A percentile compares a stretch with the other conserved stretches of the same genome.
Conservation (phyloP, 768 basidiomycete species). For the Tulasnella sp. region DNA sequence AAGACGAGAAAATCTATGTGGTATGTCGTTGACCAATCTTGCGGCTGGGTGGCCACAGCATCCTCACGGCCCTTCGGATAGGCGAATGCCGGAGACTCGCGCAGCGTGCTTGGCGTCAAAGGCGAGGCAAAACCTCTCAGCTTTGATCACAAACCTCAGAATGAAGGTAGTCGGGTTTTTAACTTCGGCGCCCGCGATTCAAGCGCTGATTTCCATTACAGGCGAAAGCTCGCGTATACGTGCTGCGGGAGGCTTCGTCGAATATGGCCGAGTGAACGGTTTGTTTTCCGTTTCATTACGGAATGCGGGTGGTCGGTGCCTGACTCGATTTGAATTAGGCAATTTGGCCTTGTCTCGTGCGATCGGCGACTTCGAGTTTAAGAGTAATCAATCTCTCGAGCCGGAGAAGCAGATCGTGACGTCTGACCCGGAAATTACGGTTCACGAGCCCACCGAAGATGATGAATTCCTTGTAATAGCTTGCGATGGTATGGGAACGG, state of each 20-base stretch:
- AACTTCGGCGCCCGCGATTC: slow-evolving; percentile 5
- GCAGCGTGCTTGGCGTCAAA: slow-evolving; percentile 79
- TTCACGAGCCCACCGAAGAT: slow-evolving; percentile 75
- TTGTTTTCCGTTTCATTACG: slow-evolving; percentile 33
- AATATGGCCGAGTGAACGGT: slow-evolving; percentile 97
- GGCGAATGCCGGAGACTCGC: slow-evolving; percentile 98
- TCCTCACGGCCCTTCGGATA: slow-evolving; percentile 38
- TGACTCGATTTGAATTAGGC: slow-evolving; percentile 47
- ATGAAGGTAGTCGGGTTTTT: slow-evolving; percentile 56
- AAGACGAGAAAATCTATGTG: slow-evolving; percentile 72
- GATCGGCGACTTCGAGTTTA: slow-evolving; percentile 97
- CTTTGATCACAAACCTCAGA: slow-evolving; percentile 93
- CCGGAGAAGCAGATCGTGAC: slow-evolving; percentile 95
- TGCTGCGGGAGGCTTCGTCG: slow-evolving; percentile 91
- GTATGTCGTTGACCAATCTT: slow-evolving; percentile 46
- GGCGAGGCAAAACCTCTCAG: slow-evolving; percentile 87
- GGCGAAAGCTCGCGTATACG: slow-evolving; percentile 83
- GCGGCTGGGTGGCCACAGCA: background rate
- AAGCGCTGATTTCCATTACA: slow-evolving; percentile 37
- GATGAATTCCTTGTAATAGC: slow-evolving; percentile 97
- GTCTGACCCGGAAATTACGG: slow-evolving; percentile 83
- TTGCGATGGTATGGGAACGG: slow-evolving; percentile 75
- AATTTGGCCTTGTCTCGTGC: slow-evolving; percentile 94
- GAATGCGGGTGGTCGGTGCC: background rate
- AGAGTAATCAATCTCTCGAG: slow-evolving; percentile 77